A percentile compares a stretch with the other conserved stretches of the same genome.
phyloP scores from a whole-genome alignment of 2,329 filamentous ascomycete species.

The Exophiala oligosperma region DNA sequence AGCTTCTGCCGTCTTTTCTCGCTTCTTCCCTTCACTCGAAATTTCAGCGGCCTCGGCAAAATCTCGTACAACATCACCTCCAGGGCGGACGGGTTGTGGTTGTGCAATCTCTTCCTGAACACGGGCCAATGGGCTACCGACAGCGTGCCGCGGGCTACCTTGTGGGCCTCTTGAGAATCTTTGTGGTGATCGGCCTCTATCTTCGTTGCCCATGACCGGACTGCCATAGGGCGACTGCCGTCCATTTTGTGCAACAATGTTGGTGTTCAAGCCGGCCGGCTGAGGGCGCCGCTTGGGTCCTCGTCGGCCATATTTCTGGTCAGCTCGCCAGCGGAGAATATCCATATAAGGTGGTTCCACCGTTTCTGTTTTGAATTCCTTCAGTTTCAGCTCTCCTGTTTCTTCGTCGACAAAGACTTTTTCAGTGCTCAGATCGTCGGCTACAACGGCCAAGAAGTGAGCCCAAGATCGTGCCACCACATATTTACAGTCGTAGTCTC shows the following conservation, averaged over 20 bases:
- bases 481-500: slow-evolving; percentile 98
- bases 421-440: slow-evolving; percentile 85
- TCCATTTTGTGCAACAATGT: slow-evolving; percentile 45
- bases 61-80: slow-evolving; percentile 37
- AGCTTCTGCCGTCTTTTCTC: slow-evolving; percentile 41
- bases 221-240: slow-evolving; percentile 57
- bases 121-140: slow-evolving; percentile 48
- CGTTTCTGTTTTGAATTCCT: slow-evolving; percentile 84
- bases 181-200: slow-evolving; percentile 50
- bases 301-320: slow-evolving; percentile 83
- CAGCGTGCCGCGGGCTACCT: slow-evolving; percentile 45
- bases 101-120: slow-evolving; percentile 47
- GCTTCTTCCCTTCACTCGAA: slow-evolving; percentile 33
- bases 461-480: slow-evolving; percentile 92
- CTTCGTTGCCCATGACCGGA: slow-evolving; percentile 40
- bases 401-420: slow-evolving; percentile 95
- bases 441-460: slow-evolving; percentile 78
- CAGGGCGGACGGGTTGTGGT: slow-evolving; percentile 32
- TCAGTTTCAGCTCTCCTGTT: slow-evolving; percentile 82
- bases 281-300: slow-evolving; percentile 47
- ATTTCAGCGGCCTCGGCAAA: slow-evolving; percentile 32
- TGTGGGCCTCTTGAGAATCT: slow-evolving; percentile 46
- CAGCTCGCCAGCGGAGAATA: slow-evolving; percentile 90
- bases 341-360: slow-evolving; percentile 93
- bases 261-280: slow-evolving; percentile 54